Evolutionary conservation across 257 asterid species (phyloP).

Genomic region (Solanum bulbocastanum): DNA sequence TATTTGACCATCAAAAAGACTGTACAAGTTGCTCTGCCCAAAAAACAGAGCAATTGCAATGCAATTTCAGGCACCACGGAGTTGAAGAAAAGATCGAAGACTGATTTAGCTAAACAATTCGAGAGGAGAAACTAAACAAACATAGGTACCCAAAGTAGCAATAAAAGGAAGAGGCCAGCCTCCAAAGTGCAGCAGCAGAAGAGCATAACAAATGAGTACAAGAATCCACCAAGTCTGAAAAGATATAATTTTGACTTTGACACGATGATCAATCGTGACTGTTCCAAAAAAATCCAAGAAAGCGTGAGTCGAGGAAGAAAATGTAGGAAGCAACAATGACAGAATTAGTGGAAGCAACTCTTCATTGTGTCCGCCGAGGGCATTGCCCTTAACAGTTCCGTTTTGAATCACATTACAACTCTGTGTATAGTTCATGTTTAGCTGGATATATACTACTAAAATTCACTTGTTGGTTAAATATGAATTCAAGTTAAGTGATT

Average conservation of each 20-base stretch:
- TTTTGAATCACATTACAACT: slow-evolving; percentile 20
- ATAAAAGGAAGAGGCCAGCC: slow-evolving; percentile 43
- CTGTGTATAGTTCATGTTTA: not conserved
- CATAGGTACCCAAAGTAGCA: slow-evolving; percentile 49
- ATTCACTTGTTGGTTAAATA: no score
- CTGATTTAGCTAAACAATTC: no score
- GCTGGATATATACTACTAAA: not conserved
- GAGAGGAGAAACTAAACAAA: no score
- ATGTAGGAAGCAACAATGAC: not conserved
- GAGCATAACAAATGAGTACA: slow-evolving; percentile 13
- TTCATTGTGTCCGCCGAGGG: slow-evolving; percentile 28
- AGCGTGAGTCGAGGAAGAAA: slow-evolving; percentile 5
- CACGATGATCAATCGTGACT: slow-evolving; percentile 46
- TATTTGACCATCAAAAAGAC: no score
- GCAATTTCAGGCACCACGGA: not conserved
- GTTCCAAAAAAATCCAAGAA: not conserved
- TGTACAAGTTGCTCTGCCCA: not conserved
- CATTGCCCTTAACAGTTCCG: slow-evolving; percentile 51
- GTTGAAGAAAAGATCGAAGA: no score
- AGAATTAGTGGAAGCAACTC: slow-evolving; percentile 14
- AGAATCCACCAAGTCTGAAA: slow-evolving; percentile 19
- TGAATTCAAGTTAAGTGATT: no score
- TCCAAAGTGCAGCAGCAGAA: slow-evolving; percentile 6
- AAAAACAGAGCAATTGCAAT: not conserved
- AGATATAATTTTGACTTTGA: not conserved